A percentile compares a stretch with the other conserved stretches of the same genome.
Conservation (phyloP, 2,329 filamentous ascomycete genomes). For the Aspergillus pseudonomiae region DNA sequence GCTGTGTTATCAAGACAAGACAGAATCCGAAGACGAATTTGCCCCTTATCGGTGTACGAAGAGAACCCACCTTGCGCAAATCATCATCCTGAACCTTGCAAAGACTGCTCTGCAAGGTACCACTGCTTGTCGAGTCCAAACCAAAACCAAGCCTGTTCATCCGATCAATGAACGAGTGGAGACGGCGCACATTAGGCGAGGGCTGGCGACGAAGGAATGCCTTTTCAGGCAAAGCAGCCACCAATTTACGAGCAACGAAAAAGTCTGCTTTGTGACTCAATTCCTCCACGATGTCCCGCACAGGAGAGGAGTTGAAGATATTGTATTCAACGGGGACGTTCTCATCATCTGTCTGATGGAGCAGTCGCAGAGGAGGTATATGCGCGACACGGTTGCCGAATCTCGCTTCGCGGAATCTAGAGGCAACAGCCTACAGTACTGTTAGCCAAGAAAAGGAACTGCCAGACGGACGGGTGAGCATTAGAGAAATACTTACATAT, state of each 20-base stretch:
- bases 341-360: conserved; percentile 95
- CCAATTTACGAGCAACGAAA: conserved; percentile 83
- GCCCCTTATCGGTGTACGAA: neutral
- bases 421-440: conserved; percentile 65
- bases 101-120: conserved; percentile 87
- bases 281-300: conserved; percentile 93
- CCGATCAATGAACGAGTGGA: conserved; percentile 87
- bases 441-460: neutral
- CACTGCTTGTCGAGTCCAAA: conserved; percentile 86
- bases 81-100: conserved; percentile 90
- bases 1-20: neutral
- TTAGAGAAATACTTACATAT: conserved; percentile 56
- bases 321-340: conserved; percentile 96
- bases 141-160: conserved; percentile 91
- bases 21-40: neutral
- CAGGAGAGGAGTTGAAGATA: conserved; percentile 86
- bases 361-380: conserved; percentile 81
- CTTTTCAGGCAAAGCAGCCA: conserved; percentile 80
- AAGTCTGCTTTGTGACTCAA: conserved; percentile 90
- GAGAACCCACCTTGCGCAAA: conserved; percentile 69
- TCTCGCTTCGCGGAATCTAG: conserved; percentile 87
- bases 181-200: conserved; percentile 80
- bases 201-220: conserved; percentile 87
- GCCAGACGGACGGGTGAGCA: neutral
- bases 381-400: conserved; percentile 78